Base-by-base conservation (phyloP, 2,329 filamentous ascomycete genomes). In the Botrytis hyacinthi region DNA sequence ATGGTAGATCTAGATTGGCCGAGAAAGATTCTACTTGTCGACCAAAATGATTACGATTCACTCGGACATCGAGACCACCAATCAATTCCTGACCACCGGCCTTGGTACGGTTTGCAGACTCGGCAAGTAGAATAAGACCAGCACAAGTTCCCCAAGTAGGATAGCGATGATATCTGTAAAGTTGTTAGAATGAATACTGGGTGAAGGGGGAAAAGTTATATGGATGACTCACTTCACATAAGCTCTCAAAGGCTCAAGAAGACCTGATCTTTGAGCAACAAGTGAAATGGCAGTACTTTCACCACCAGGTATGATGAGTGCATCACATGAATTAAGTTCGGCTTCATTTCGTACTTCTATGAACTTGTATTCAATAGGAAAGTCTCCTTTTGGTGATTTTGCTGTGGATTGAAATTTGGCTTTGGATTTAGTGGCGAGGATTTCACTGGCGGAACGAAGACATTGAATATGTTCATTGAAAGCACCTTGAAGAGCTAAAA, bases 81-180 rank as follows among this genome's bases (percentile, higher is more conserved):
- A 99, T 94, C 71, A 98, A 87, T 74, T 97, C 94, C 82, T 98
- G 96, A 0, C 95, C 95, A 61, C 94, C 94, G 79, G 92, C 91
- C 82, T 98, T 98, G 54, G 93, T 94, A 75, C 91, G 89, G 81
- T 95, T 97, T 68, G 94, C 95, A 74, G 92, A 90, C 80, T 97
- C 93, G 2, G 94, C 92, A 68, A 99, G 90, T 67, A 98, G 85
- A 78, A 99, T 98, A 73, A 98, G 87, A 16, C 96, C 96, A 20
- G 96, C 96, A 82, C 96, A 99, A 32, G 96, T 98, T 73, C 96
- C 96, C 95, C 95, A 99, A 37, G 92, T 93, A 18, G 95, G 95
- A 78, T 92, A 94, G 77, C 92, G 89, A 70, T 89, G 85, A 59
- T 93, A 85, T 80, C 93, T 95, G 76, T 9, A 12, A 20, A 18